Evolutionary conservation across 1,284 basidiomycete genomes (phyloP), one percentile per base, ranked within the genome.

Genomic region (Moniliella sp.): DNA sequence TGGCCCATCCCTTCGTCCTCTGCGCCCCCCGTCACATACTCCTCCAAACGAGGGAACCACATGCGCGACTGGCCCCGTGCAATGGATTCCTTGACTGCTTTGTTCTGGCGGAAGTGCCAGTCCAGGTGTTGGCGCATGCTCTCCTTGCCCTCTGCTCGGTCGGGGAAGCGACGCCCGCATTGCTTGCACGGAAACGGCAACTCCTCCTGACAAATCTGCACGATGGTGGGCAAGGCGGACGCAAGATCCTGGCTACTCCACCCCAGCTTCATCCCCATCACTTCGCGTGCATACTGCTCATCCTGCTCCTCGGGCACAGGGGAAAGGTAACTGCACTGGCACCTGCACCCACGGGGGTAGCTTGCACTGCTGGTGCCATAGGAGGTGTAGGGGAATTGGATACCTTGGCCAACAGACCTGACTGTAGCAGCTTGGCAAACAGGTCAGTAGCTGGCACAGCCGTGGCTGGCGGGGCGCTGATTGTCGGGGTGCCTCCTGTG

Each of bases 61-160:
- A 76, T 75, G 12, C 91, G 71, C 50, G 77, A 80, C 49, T 86
- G 78, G 15, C 86, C 84, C 40, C 88, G 71, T 0, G 79, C 79
- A 5, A 71, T 65, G 27, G 75, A 76, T 57, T 86, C 80, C 45
- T 72, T 76, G 19, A 80, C 76, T 57, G 83, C 78, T 43, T 78
- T 72, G 56, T 94, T 97, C 51, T 91, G 78, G 47, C 76, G 71
- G 65, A 93, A 94, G 63, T 99, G 91, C 77, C 83, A 80, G 60
- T 99, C 91, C 46, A 97, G 69, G 57, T 99, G 91, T 34, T 76
- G 71, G 48, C 91, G 74, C 66, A 86, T 71, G 15, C 68, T 68
- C 54, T 74, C 75, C 63, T 77, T 81, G 41, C 80, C 81, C 31
- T 65, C 55, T 15, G 64, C 55, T 25, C 71, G 72, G 43, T 78